Evolutionary conservation across 2,329 filamentous ascomycete species (phyloP), one percentile per base, ranked within the genome.

Genomic region (Diaporthe ampelina): DNA sequence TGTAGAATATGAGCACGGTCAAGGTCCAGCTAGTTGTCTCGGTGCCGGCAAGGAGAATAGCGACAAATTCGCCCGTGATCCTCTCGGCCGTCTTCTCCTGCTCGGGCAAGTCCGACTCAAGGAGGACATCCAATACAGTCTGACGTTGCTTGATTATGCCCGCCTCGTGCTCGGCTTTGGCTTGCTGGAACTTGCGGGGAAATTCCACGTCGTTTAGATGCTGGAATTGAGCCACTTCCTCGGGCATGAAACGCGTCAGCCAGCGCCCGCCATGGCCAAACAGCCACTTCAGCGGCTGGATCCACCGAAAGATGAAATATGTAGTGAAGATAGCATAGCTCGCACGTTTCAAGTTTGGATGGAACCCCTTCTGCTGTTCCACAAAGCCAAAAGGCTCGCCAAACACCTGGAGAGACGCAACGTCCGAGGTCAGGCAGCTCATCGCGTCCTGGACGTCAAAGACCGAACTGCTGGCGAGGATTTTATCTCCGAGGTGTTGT

Each of bases 331-430:
- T 40, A 15, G 37, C 50, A 24, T 54, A 70, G 37, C 50, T 56
- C 29, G 67, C 52, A 77, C 67, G 67, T 37, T 70, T 58, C 32
- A 70, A 11, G 52, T 70, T 70, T 37, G 67, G 37, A 11, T 56
- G 50, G 13, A 70, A 70, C n/a, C 52, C 67, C 13, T 40, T 52
- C 67, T 70, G 50, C 32, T 76, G 77, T 11, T 32, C 26, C 21
- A 83, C 70, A 54, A 82, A 81, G 17, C 67, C 67, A 17, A 70
- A 70, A 10, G 45, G 11, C 24, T 70, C 67, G 67, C 67, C 67
- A 32, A 70, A 70, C 3, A 56, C 67, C 35, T 56, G 26, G 52
- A 70, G 26, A n/a, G 50, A 54, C 3, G 40, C 24, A 7, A 45
- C 35, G 10, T 70, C 67, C 24, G 67, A 54, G 67, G 32, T 70